A percentile compares a stretch with the other conserved stretches of the same genome.
These are phyloP conservation scores for Paramecium biaurelia DNA, from an alignment of 73 alveolate species.

Conservation along the genomic window DNA sequence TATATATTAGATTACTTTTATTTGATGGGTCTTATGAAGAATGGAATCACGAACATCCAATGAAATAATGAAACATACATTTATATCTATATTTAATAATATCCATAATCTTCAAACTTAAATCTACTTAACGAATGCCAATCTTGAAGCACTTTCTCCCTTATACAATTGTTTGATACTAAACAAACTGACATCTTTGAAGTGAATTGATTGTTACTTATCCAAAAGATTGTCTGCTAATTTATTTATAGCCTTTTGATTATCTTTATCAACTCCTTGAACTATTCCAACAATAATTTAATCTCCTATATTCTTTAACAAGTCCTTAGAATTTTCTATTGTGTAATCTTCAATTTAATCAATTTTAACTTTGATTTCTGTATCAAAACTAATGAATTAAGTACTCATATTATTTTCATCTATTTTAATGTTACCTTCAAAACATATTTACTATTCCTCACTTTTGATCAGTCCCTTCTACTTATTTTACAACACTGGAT, in stretches of 20 bases:
- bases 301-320: not conserved
- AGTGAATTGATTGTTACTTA: not conserved
- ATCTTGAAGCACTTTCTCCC: not conserved
- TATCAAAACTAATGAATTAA: not conserved
- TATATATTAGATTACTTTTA: not conserved
- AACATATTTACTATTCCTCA: not conserved
- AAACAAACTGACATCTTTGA: not conserved
- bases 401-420: not conserved
- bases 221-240: not conserved
- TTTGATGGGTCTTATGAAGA: conserved; percentile 9
- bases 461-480: not conserved
- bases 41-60: not conserved
- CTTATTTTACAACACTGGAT: not conserved
- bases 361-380: not conserved
- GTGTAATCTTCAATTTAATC: not conserved
- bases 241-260: not conserved
- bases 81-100: not conserved
- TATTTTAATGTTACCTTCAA: not conserved
- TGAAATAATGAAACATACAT: not conserved
- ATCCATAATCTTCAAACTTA: not conserved
- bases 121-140: not conserved
- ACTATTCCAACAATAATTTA: not conserved
- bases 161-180: not conserved
- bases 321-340: not conserved
- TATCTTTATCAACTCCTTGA: not conserved